Conservation (phyloP, 2,329 filamentous ascomycete species). For the Colletotrichum shisoi region DNA sequence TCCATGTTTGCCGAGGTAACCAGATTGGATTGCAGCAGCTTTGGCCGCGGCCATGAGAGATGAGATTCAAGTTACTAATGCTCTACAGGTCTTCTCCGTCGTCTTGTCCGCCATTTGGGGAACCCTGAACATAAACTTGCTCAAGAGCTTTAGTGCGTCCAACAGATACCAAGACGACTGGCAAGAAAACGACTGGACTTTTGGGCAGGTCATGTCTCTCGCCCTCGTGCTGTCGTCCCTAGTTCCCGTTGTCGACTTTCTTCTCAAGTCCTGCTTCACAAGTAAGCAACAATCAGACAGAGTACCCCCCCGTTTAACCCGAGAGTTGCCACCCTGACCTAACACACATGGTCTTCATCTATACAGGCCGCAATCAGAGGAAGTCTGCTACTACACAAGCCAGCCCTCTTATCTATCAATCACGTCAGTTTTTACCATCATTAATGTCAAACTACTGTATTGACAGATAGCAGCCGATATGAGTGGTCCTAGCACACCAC, state of each 20-base stretch:
- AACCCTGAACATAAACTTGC: not conserved
- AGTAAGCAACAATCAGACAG: not conserved
- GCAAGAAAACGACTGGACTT: slow-evolving; percentile 12
- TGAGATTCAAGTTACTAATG: not conserved
- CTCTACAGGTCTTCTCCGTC: not conserved
- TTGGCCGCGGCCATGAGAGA: not conserved
- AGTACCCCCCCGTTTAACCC: too few relatives aligned
- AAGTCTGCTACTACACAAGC: too few relatives aligned
- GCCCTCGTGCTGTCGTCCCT: not conserved
- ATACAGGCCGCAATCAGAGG: too few relatives aligned
- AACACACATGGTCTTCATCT: too few relatives aligned
- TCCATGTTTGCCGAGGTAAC: slow-evolving; percentile 21
- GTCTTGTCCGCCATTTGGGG: slow-evolving; percentile 13
- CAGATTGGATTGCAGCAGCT: too few relatives aligned
- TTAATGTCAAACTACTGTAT: too few relatives aligned
- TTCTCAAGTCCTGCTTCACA: not conserved
- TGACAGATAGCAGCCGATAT: too few relatives aligned
- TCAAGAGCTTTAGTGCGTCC: not conserved
- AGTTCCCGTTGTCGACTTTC: not conserved
- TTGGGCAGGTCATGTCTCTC: slow-evolving; percentile 16
- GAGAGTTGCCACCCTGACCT: too few relatives aligned
- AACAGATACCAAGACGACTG: too few relatives aligned
- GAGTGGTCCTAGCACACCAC: too few relatives aligned
- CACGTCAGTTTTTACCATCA: too few relatives aligned
- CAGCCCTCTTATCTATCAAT: too few relatives aligned